Conservation (phyloP, 345 rosid species). For the Hibiscus mutabilis region DNA sequence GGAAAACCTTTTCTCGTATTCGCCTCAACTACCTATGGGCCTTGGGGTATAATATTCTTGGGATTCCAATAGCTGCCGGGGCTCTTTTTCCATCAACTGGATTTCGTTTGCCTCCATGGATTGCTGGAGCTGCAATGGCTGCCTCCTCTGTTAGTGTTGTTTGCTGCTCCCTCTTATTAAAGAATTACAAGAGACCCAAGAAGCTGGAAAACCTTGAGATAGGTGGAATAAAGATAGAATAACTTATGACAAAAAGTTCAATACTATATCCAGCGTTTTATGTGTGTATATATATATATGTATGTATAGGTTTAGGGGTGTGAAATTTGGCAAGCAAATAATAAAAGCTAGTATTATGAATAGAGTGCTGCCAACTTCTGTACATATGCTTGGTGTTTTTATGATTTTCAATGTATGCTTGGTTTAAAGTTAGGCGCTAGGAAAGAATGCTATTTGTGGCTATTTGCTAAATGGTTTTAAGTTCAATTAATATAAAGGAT, state of each 20-base stretch:
- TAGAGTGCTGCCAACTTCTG: neutral
- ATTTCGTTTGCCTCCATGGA: constrained; percentile 91
- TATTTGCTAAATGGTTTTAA: too few species aligned
- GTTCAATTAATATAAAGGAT: too few species aligned
- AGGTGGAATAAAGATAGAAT: constrained; percentile 44
- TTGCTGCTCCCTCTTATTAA: constrained; percentile 75
- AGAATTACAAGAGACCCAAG: constrained; percentile 65
- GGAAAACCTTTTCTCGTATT: constrained; percentile 73
- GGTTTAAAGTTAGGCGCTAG: neutral
- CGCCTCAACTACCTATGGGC: constrained; percentile 96
- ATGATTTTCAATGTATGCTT: neutral
- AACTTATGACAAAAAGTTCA: constrained; percentile 4
- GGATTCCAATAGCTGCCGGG: constrained; percentile 85
- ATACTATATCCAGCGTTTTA: neutral
- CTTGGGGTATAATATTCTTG: constrained; percentile 74
- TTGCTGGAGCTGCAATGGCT: constrained; percentile 98
- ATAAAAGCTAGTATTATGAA: neutral
- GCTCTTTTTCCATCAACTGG: constrained; percentile 56
- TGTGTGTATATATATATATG: neutral
- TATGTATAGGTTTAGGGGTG: neutral
- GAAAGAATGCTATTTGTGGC: too few species aligned
- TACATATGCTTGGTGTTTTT: neutral
- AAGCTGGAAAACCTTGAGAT: constrained; percentile 50
- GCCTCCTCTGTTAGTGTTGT: constrained; percentile 95
- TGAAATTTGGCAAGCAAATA: constrained; percentile 1